Evolutionary conservation across 352 stramenopile genomes (phyloP), one percentile per base, ranked within the genome.

Genomic region (Aphanomyces invadans): DNA sequence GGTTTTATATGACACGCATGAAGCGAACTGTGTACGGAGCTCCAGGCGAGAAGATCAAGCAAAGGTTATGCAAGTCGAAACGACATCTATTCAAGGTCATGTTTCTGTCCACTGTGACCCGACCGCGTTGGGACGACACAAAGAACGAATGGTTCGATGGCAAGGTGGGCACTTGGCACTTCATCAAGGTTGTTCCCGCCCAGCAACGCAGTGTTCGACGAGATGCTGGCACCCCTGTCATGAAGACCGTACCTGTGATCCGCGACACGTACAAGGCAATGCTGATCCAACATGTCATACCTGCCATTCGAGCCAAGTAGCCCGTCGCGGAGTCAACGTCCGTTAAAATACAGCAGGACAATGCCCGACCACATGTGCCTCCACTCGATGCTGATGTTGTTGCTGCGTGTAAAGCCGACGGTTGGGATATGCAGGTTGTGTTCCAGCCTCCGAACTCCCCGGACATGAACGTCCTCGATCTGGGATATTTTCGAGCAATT

Each of bases 381-480:
- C 12, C 21, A 25, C 4, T 9, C 19, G 44, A 52, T 52, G 44
- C 23, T 52, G 44, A 52, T 25, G 44, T 52, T 21, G 44, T 52
- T 9, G 38, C 44, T 52, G 44, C 44, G 19, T 57, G 49, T 25
- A 57, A 57, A 10, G 49, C 23, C 4, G 12, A 31, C 33, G 49
- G 49, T 32, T 57, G 49, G 49, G 29, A 33, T 33, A 57, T 57
- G 23, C 15, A 39, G 9, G 49, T 57, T 9, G 9, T 39, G 29
- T 57, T 21, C n/a, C 70, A 80, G 46, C 68, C 66, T 7, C 32
- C 68, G 3, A 76, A 76, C 25, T 75, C 64, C 1, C 70, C 74
- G 0, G 70, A 78, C 36, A 46, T 69, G 21, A 77, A 76, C 26
- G 67, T 75, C 1, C 53, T 77, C 1, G 71, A 79, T 31, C 51